Conservation (phyloP, 2,329 filamentous ascomycete genomes). For the Escovopsis sp. region DNA sequence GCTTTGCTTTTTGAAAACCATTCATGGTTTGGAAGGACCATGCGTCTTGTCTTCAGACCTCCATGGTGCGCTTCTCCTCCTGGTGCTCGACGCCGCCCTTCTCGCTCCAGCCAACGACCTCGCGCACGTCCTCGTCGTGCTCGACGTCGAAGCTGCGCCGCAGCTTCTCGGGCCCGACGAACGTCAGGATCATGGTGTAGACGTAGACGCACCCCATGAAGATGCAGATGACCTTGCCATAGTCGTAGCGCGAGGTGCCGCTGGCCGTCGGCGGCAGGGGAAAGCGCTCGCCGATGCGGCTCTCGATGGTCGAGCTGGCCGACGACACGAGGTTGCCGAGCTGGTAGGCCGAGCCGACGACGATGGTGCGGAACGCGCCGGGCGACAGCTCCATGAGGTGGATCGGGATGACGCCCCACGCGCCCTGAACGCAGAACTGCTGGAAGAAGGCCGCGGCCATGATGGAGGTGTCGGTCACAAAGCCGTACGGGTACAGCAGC, state of each 20-base stretch:
- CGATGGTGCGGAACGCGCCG: slow-evolving; percentile 56
- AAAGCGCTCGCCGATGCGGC: slow-evolving; percentile 58
- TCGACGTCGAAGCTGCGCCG: slow-evolving; percentile 33
- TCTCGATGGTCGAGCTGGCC: slow-evolving; percentile 60
- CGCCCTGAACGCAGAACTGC: slow-evolving; percentile 64
- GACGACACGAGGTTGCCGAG: slow-evolving; percentile 60
- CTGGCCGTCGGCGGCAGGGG: slow-evolving; percentile 44
- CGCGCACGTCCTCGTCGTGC: slow-evolving; percentile 30
- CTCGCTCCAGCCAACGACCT: slow-evolving; percentile 26
- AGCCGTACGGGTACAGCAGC: slow-evolving; percentile 71
- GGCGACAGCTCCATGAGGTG: slow-evolving; percentile 66
- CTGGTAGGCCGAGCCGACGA: slow-evolving; percentile 61
- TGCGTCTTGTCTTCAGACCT: too few species aligned
- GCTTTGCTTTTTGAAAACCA: too few species aligned
- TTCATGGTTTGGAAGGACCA: too few species aligned
- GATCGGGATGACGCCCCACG: slow-evolving; percentile 63
- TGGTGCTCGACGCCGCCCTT: not conserved
- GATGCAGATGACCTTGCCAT: slow-evolving; percentile 75
- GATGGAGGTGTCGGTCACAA: slow-evolving; percentile 42
- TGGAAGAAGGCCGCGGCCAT: slow-evolving; percentile 76
- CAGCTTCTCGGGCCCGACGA: slow-evolving; percentile 44
- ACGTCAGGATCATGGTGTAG: slow-evolving; percentile 44
- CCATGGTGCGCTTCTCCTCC: slow-evolving; percentile 3
- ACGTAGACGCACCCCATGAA: slow-evolving; percentile 76
- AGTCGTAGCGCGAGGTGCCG: slow-evolving; percentile 44